Conservation (phyloP, 2,329 filamentous ascomycete genomes). For the Cordyceps cicadae region DNA sequence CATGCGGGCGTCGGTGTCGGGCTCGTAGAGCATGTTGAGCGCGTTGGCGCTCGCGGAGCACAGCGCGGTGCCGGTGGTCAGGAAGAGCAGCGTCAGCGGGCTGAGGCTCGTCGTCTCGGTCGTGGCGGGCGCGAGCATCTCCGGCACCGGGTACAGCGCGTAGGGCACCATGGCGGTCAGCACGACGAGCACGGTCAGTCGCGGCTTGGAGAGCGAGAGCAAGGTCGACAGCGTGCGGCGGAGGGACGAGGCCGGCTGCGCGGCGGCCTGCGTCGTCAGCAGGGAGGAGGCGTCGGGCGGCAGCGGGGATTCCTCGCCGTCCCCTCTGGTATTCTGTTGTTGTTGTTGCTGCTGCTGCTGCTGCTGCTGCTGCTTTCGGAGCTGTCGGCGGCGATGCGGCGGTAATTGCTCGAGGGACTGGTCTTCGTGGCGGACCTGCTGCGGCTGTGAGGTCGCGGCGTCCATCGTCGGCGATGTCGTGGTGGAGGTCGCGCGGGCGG, state of each 20-base stretch:
- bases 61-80: slow-evolving; percentile 80
- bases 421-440: background rate
- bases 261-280: slow-evolving; percentile 44
- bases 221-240: slow-evolving; percentile 68
- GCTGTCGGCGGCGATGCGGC: slow-evolving; percentile 29
- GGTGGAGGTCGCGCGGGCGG: slow-evolving; percentile 20
- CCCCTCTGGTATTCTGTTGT: slow-evolving; percentile 4
- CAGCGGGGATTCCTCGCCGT: slow-evolving; percentile 23
- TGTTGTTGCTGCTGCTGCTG: slow-evolving; percentile 14
- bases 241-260: slow-evolving; percentile 41
- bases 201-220: slow-evolving; percentile 90
- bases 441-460: background rate
- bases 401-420: slow-evolving; percentile 20
- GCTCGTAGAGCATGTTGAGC: slow-evolving; percentile 96
- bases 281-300: slow-evolving; percentile 47
- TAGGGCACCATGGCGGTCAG: slow-evolving; percentile 87
- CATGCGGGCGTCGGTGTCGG: slow-evolving; percentile 85
- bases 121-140: slow-evolving; percentile 63
- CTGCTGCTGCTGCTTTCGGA: slow-evolving; percentile 18
- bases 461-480: background rate
- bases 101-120: slow-evolving; percentile 71
- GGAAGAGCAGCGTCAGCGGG: slow-evolving; percentile 83
- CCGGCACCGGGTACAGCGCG: slow-evolving; percentile 84
- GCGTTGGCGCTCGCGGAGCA: slow-evolving; percentile 89
- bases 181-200: slow-evolving; percentile 82